Base-by-base conservation (phyloP, 805 yeast genomes). In the Saccharomycopsis sp. region DNA sequence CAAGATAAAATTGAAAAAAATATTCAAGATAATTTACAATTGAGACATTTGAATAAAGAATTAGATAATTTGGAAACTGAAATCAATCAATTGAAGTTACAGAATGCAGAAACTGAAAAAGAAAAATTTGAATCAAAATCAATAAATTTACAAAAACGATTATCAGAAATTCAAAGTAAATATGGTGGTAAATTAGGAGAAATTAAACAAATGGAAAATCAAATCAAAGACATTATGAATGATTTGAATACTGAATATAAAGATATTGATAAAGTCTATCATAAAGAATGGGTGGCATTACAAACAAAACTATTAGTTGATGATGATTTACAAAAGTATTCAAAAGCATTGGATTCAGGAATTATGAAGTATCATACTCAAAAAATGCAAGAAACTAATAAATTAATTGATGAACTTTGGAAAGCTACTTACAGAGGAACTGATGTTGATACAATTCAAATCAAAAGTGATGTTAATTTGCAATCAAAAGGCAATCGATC, bases 331-430 rank as follows among this genome's bases (percentile, higher is more conserved):
- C 78, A 69, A 6, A 79, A 82, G 1, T 87, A 87, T 54, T 72
- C 84, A 9, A 84, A 76, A 51, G 95, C 95, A 0, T 66, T 94
- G 34, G 98, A 92, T 54, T 75, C 74, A 47, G 95, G 97, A 0
- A 89, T 92, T 36, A 88, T 92, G 95, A 78, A 78, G 52, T 89
- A 76, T 55, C 99, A 92, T 58, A 72, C 84, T 43, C 61, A 80
- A 45, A 92, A 92, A 56, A 92, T 92, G 98, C 76, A 76, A 51
- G 95, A 87, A 51, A 86, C 89, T 51, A 92, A 92, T 60, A 66
- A 81, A 45, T 81, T 86, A 26, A 66, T 92, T 34, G 92, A 85
- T 51, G 96, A 88, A 52, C 61, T 92, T 31, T 92, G 99, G 99
- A 83, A 85, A 48, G 74, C 74, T 37, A 92, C 99, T 0, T 92